These are phyloP conservation scores for Exidia glandulosa DNA, from an alignment of 768 basidiomycete species.

Conservation along the genomic window DNA sequence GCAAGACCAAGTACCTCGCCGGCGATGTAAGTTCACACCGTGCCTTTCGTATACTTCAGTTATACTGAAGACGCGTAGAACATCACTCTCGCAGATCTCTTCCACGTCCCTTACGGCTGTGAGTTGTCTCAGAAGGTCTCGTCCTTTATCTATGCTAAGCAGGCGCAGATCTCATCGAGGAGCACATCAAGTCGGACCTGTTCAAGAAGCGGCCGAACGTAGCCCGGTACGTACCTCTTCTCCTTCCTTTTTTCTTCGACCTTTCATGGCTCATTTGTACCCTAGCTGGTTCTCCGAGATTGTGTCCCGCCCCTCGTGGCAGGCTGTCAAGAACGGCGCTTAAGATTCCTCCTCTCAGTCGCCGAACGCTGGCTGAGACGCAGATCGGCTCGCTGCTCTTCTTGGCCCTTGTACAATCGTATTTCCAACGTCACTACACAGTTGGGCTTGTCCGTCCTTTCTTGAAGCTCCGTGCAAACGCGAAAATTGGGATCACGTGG, in stretches of 20 bases:
- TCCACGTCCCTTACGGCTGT: constrained; percentile 39
- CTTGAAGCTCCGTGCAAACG: too few species aligned
- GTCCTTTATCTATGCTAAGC: not conserved
- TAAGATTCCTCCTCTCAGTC: too few species aligned
- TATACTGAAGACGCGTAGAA: constrained; percentile 13
- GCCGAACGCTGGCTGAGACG: too few species aligned
- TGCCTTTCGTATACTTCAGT: not conserved
- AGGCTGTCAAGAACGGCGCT: not conserved
- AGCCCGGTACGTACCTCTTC: not conserved
- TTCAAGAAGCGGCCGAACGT: not conserved
- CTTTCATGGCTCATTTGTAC: not conserved
- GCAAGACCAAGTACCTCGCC: constrained; percentile 40
- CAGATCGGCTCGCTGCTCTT: too few species aligned
- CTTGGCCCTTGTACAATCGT: too few species aligned
- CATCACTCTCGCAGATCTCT: constrained; percentile 47
- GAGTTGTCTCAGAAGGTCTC: not conserved
- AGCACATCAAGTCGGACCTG: not conserved
- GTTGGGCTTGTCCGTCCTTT: too few species aligned
- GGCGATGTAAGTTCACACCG: constrained; percentile 22
- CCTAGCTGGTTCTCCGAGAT: not conserved
- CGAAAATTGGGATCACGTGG: too few species aligned
- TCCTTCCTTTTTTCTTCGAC: not conserved
- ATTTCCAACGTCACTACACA: too few species aligned
- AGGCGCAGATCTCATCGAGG: not conserved
- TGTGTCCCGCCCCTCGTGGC: not conserved